Percentiles rank a stretch among this genome's conserved stretches.
phyloP scores from a whole-genome alignment of 2,329 filamentous ascomycete genomes.

The Aspergillus pseudotamarii region DNA sequence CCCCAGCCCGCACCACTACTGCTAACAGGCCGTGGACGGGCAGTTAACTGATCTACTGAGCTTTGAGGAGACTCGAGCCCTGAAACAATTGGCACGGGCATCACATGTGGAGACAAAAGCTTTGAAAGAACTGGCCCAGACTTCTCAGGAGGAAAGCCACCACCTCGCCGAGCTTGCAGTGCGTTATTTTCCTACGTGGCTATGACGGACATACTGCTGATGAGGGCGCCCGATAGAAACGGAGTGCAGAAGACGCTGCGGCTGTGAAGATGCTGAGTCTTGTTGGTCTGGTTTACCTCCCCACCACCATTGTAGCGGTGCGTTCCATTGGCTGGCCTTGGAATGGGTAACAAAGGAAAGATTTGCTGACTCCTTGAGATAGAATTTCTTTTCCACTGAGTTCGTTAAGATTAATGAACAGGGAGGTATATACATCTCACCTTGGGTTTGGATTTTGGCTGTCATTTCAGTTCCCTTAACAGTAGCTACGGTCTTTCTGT shows the following conservation, averaged over 20 bases:
- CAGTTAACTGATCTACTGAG: conserved; percentile 12
- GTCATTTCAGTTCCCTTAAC: conserved; percentile 16
- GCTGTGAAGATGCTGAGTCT: conserved; percentile 19
- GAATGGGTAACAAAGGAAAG: background rate
- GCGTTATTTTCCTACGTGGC: background rate
- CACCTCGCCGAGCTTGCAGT: conserved; percentile 14
- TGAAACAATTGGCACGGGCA: conserved; percentile 8
- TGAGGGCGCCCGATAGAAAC: background rate
- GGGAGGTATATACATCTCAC: conserved; percentile 13
- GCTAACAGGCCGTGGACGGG: background rate
- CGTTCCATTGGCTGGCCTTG: background rate
- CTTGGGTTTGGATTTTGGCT: conserved; percentile 15
- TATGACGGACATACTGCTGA: background rate
- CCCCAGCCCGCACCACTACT: background rate
- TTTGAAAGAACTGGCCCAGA: conserved; percentile 7
- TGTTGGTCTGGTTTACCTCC: conserved; percentile 16
- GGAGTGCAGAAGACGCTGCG: conserved; percentile 11
- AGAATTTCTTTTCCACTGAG: conserved; percentile 20
- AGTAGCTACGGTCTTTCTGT: conserved; percentile 7
- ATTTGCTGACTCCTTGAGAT: background rate
- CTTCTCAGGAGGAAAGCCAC: conserved; percentile 7
- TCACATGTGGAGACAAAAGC: conserved; percentile 8
- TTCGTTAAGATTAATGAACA: conserved; percentile 16
- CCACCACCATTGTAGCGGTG: conserved; percentile 18
- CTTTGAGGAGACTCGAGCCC: conserved; percentile 13